Evolutionary conservation across 352 stramenopile species (phyloP), one percentile per base, ranked within the genome.

Genomic region (Globisporangium irregulare): DNA sequence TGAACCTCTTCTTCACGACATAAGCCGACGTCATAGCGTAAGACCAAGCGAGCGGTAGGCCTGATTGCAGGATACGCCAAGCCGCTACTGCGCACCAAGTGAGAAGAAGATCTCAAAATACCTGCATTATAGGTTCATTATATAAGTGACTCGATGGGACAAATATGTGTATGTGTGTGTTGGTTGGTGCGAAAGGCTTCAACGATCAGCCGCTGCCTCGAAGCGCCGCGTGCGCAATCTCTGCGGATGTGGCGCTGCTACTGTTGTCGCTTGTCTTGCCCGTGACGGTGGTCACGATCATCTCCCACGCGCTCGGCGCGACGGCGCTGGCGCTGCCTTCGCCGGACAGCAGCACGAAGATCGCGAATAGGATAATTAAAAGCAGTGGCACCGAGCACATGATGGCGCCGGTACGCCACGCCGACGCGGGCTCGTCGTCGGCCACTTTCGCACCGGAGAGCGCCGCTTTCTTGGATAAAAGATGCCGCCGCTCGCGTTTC

Each of bases 1-100:
- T 98, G n/a, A 85, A 97, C 61, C 84, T 99, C 65, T 99, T 99
- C 79, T 91, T 99, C 62, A 98, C 93, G 9, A 98, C 91, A 51
- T 98, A 87, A 84, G 18, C 12, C 9, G 12, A 25, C 3, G 29
- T 22, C n/a, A 15, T 41, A 15, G 38, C 22, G 41, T 34, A 43
- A 51, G 43, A 14, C 14, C 18, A 48, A 25, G 22, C 55, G 7
- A 56, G 29, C 14, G 48, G 36, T 5, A 61, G n/a, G 53, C 29
- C 29, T 48, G 32, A 3, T 32, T 34, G 53, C 9, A 51, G 18
- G 5, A 22, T 51, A 51, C 43, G 43, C 43, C 43, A 22, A 51
- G 18, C 18, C 18, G 24, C 43, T 51, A 20, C 6, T 51, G 6
- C 43, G 24, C 43, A 24, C 18, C 43, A 51, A 51, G 43, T 38